phyloP scores from a whole-genome alignment of 2,329 filamentous ascomycete species.

The Trichoderma sp. region DNA sequence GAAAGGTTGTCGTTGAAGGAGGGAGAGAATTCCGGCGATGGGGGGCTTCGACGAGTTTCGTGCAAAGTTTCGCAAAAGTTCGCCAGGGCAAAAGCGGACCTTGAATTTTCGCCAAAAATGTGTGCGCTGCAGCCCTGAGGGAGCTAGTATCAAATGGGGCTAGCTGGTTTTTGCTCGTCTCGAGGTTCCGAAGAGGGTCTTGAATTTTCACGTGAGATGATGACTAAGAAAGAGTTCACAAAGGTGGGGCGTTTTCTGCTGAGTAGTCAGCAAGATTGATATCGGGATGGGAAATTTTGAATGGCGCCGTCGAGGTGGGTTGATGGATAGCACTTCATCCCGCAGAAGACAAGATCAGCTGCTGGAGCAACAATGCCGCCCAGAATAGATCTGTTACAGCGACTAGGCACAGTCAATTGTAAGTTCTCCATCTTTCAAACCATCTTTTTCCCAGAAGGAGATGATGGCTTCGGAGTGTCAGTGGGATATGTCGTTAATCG shows the following conservation, averaged over 20 bases:
- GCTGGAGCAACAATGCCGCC: constrained; percentile 63
- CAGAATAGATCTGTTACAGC: constrained; percentile 64
- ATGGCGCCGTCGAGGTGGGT: constrained; percentile 26
- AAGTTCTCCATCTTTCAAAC: constrained; percentile 38
- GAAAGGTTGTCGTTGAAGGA: constrained; percentile 35
- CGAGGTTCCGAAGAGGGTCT: neutral
- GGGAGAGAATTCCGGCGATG: constrained; percentile 31
- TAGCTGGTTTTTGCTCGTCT: constrained; percentile 32
- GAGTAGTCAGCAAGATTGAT: constrained; percentile 19
- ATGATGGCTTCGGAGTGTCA: neutral
- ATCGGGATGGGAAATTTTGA: constrained; percentile 43
- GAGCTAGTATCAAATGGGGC: constrained; percentile 34
- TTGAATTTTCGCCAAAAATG: constrained; percentile 47
- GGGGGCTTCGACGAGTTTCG: constrained; percentile 35
- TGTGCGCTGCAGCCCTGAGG: constrained; percentile 47
- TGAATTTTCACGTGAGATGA: constrained; percentile 38
- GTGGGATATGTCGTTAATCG: constrained; percentile 18
- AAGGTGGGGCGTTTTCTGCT: neutral
- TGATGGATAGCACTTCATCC: constrained; percentile 16
- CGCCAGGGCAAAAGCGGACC: constrained; percentile 39
- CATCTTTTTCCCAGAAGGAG: neutral
- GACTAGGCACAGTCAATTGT: constrained; percentile 65
- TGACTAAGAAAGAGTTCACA: constrained; percentile 34
- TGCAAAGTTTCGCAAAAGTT: constrained; percentile 47
- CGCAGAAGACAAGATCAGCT: constrained; percentile 2